Evolutionary conservation across 2,329 filamentous ascomycete species (phyloP).

Genomic region (Paecilomyces fulvus): DNA sequence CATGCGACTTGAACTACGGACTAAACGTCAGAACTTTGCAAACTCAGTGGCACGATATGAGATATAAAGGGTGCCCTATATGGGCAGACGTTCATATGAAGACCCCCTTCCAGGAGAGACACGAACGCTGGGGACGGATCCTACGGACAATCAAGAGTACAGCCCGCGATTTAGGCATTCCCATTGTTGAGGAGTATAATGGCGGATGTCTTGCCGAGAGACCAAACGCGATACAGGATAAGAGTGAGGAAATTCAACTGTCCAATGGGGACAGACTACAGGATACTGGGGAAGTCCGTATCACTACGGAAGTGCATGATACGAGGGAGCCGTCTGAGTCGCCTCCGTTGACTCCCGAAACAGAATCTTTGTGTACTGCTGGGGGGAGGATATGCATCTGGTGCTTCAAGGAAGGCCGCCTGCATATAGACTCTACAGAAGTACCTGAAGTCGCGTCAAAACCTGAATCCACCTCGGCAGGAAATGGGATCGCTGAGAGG

Average conservation of each 20-base stretch:
- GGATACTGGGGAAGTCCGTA: background rate
- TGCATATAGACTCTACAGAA: background rate
- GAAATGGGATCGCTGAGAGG: background rate
- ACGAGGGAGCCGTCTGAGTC: background rate
- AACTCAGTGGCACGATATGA: background rate
- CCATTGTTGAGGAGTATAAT: slow-evolving; percentile 6
- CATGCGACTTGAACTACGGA: background rate
- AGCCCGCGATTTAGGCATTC: background rate
- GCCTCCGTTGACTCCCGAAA: background rate
- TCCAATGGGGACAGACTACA: background rate
- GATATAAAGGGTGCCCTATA: background rate
- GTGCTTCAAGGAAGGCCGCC: slow-evolving; percentile 10
- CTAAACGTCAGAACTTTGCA: background rate
- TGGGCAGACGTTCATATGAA: background rate
- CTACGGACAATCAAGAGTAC: background rate
- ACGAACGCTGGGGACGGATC: background rate
- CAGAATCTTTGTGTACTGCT: slow-evolving; percentile 6
- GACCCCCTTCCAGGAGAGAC: background rate
- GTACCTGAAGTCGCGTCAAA: background rate
- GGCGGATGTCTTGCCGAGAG: slow-evolving; percentile 1
- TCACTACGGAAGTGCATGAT: background rate
- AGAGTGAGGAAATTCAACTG: background rate
- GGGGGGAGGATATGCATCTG: slow-evolving; percentile 15
- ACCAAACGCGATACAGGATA: background rate
- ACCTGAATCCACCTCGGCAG: background rate